phyloP scores from a whole-genome alignment of 495 filamentous ascomycete species.

The Massariosphaeria phaeospora region DNA sequence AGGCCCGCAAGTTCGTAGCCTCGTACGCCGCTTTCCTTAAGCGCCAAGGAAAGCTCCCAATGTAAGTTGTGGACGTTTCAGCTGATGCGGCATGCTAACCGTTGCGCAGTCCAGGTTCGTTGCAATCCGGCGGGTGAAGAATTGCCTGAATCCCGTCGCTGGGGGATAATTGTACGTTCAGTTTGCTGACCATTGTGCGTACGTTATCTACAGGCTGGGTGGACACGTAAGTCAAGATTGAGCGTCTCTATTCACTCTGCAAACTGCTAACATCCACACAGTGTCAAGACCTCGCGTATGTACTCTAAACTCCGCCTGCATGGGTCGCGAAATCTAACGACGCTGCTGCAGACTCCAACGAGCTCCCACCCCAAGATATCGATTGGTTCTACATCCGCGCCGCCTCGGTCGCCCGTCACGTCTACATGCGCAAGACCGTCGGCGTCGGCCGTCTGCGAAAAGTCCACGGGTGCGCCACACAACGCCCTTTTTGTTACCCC shows the following conservation, averaged over 20 bases:
- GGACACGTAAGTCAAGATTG: no score
- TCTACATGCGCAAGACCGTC: slow-evolving; percentile 98
- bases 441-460: slow-evolving; percentile 90
- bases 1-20: slow-evolving; percentile 92
- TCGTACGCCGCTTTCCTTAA: slow-evolving; percentile 97
- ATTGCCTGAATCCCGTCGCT: slow-evolving; percentile 38
- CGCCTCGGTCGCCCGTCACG: slow-evolving; percentile 90
- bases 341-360: slow-evolving; percentile 57
- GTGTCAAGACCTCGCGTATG: slow-evolving; percentile 81
- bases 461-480: slow-evolving; percentile 58
- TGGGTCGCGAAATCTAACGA: neutral
- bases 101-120: slow-evolving; percentile 30
- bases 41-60: slow-evolving; percentile 96
- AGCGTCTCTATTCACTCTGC: no score
- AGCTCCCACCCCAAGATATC: slow-evolving; percentile 71
- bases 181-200: slow-evolving; percentile 36
- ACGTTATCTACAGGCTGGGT: slow-evolving; percentile 70
- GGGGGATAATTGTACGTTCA: slow-evolving; percentile 38
- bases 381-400: slow-evolving; percentile 92
- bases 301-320: neutral
- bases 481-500: neutral
- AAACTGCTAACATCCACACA: no score
- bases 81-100: slow-evolving; percentile 5
- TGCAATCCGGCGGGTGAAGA: slow-evolving; percentile 13
- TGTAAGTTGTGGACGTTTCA: slow-evolving; percentile 49